Conservation (phyloP, 2,329 filamentous ascomycete species). For the Didymosphaeria variabile region DNA sequence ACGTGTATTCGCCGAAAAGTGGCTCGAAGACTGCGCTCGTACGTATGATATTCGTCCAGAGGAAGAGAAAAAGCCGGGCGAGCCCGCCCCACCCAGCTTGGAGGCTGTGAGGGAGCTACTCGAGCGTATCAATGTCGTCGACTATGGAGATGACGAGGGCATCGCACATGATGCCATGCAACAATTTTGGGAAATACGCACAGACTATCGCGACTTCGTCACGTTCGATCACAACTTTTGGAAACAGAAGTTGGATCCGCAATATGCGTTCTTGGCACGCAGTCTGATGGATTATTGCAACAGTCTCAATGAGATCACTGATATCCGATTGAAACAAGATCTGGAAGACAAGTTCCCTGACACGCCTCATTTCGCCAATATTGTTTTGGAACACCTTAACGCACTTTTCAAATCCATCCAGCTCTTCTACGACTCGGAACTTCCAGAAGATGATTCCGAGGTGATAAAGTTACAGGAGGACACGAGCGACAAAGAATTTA, state of each 20-base stretch:
- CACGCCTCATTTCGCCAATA: constrained; percentile 88
- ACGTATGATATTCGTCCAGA: constrained; percentile 67
- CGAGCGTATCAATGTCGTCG: constrained; percentile 92
- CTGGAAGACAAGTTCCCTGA: constrained; percentile 95
- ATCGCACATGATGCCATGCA: constrained; percentile 94
- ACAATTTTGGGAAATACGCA: constrained; percentile 93
- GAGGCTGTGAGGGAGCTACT: constrained; percentile 89
- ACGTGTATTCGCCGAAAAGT: constrained; percentile 90
- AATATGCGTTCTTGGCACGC: constrained; percentile 87
- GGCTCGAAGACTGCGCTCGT: constrained; percentile 94
- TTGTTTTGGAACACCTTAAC: constrained; percentile 81
- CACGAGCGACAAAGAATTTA: constrained; percentile 89
- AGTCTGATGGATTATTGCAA: constrained; percentile 96
- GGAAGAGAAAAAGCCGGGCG: constrained; percentile 60
- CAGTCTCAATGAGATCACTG: constrained; percentile 68
- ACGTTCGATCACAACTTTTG: constrained; percentile 79
- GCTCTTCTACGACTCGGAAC: constrained; percentile 52
- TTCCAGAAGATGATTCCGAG: constrained; percentile 59
- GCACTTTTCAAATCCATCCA: constrained; percentile 71
- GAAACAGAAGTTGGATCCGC: constrained; percentile 77
- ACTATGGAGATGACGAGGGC: constrained; percentile 87
- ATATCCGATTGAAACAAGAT: constrained; percentile 71
- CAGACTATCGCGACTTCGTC: constrained; percentile 79
- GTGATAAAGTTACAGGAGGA: constrained; percentile 78
- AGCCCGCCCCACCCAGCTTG: constrained; percentile 61